phyloP scores from a whole-genome alignment of 768 basidiomycete genomes.

The Candolleomyces efflorescens region DNA sequence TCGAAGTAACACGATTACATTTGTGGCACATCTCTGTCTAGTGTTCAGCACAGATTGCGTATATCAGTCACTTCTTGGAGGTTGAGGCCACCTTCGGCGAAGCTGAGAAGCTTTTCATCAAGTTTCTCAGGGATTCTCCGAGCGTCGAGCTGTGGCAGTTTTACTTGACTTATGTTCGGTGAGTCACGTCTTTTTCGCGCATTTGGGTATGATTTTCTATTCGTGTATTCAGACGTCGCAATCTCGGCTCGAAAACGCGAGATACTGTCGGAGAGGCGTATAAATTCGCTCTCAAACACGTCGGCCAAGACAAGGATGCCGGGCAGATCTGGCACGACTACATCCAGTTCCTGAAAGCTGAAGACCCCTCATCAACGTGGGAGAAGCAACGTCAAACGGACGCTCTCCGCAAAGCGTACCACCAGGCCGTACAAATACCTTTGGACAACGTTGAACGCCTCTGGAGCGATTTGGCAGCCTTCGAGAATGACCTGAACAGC shows the following conservation, averaged over 20 bases:
- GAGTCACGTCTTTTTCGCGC: slow-evolving; percentile 28
- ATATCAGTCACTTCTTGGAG: slow-evolving; percentile 71
- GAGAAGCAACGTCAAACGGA: slow-evolving; percentile 97
- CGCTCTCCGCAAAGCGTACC: slow-evolving; percentile 84
- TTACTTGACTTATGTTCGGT: slow-evolving; percentile 92
- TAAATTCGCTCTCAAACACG: slow-evolving; percentile 85
- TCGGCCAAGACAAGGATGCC: slow-evolving; percentile 90
- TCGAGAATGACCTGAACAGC: slow-evolving; percentile 85
- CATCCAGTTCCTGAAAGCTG: slow-evolving; percentile 80
- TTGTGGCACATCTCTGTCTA: slow-evolving; percentile 27
- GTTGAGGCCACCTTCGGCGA: slow-evolving; percentile 61
- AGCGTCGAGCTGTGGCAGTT: slow-evolving; percentile 90
- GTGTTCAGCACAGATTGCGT: slow-evolving; percentile 82
- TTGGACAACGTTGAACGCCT: slow-evolving; percentile 88
- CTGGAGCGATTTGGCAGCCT: slow-evolving; percentile 92
- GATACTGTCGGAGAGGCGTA: slow-evolving; percentile 84
- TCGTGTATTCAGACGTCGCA: slow-evolving; percentile 51
- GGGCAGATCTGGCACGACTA: slow-evolving; percentile 94
- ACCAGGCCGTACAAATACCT: slow-evolving; percentile 91
- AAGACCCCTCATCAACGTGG: slow-evolving; percentile 87
- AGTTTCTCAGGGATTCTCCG: slow-evolving; percentile 79
- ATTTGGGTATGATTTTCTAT: slow-evolving; percentile 7
- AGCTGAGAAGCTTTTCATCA: slow-evolving; percentile 87
- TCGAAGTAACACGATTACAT: too few species aligned
- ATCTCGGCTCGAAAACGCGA: slow-evolving; percentile 60